Evolutionary conservation across 31 red algal genomes (phyloP).

Genomic region (Pterothamnion heteromorphum): DNA sequence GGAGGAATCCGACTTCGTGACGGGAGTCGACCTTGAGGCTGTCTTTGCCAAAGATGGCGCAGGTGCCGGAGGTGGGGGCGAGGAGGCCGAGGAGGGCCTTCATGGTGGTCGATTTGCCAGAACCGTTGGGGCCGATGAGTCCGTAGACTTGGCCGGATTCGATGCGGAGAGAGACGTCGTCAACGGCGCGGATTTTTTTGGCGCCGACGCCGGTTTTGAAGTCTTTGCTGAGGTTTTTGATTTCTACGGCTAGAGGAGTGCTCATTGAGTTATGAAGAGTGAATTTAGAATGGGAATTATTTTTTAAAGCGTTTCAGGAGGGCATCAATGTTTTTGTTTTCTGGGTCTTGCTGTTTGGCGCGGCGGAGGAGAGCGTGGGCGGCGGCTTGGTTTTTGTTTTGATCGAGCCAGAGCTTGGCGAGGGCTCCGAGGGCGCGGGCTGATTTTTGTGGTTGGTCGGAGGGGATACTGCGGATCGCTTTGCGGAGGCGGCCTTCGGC

Average conservation of each 20-base stretch:
- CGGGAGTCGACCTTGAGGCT: neutral
- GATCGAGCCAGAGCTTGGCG: too few species aligned
- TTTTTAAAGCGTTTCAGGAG: too few species aligned
- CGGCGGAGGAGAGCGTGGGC: too few species aligned
- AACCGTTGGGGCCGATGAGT: slow-evolving; percentile 30
- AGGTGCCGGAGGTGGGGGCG: neutral
- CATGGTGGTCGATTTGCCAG: slow-evolving; percentile 39
- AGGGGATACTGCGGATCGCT: too few species aligned
- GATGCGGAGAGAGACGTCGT: neutral
- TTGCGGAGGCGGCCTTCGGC: too few species aligned
- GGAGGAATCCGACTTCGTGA: neutral
- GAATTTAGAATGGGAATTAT: too few species aligned
- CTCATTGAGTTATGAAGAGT: too few species aligned
- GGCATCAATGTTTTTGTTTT: too few species aligned
- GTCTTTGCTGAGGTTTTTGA: neutral
- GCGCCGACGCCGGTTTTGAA: neutral
- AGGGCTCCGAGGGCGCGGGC: too few species aligned
- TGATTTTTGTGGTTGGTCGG: too few species aligned
- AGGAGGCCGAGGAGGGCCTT: slow-evolving; percentile 20
- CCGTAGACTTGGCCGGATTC: slow-evolving; percentile 28
- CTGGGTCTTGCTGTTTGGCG: too few species aligned
- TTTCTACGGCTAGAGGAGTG: neutral
- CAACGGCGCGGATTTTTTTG: neutral
- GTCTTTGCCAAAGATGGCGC: neutral
- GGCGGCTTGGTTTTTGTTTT: too few species aligned